A percentile compares a stretch with the other conserved stretches of the same genome.
Evolutionary conservation across 148 eudicot species (phyloP).

Genomic region (Rhododendron kiyosumense): DNA sequence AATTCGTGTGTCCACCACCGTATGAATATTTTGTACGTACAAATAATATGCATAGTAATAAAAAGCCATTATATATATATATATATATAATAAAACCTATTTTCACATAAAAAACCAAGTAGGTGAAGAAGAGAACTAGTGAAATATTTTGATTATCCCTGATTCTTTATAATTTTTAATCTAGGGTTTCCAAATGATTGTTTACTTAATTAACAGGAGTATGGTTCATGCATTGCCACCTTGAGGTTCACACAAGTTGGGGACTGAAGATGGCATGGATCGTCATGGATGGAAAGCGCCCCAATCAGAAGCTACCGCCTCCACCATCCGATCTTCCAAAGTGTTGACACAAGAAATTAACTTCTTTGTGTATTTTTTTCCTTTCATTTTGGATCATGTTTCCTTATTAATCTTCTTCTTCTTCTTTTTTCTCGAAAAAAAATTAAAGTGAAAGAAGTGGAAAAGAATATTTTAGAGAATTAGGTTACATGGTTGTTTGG

Average conservation of each 20-base stretch:
- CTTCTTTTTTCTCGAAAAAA: background rate
- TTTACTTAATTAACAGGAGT: slow-evolving; percentile 19
- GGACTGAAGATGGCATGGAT: slow-evolving; percentile 46
- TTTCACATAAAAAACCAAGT: background rate
- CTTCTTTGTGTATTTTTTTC: background rate
- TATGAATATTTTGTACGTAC: background rate
- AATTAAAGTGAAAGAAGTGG: background rate
- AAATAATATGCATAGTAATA: background rate
- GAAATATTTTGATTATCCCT: background rate
- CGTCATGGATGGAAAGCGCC: slow-evolving; percentile 35
- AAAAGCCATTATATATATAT: background rate
- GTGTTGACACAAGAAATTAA: slow-evolving; percentile 19
- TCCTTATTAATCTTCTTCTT: background rate
- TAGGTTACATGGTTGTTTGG: background rate
- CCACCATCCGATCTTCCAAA: slow-evolving; percentile 42
- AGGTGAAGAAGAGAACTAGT: background rate
- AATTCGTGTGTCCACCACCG: background rate
- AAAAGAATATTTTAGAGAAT: background rate
- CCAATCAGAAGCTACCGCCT: slow-evolving; percentile 34
- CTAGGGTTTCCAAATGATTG: background rate
- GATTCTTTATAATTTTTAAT: background rate
- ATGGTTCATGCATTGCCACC: slow-evolving; percentile 43
- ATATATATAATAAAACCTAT: no score
- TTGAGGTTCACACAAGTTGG: slow-evolving; percentile 41
- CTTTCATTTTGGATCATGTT: background rate